These are phyloP conservation scores for Raddia distichophylla DNA, from an alignment of 176 grass and related monocot genomes.

Conservation along the genomic window DNA sequence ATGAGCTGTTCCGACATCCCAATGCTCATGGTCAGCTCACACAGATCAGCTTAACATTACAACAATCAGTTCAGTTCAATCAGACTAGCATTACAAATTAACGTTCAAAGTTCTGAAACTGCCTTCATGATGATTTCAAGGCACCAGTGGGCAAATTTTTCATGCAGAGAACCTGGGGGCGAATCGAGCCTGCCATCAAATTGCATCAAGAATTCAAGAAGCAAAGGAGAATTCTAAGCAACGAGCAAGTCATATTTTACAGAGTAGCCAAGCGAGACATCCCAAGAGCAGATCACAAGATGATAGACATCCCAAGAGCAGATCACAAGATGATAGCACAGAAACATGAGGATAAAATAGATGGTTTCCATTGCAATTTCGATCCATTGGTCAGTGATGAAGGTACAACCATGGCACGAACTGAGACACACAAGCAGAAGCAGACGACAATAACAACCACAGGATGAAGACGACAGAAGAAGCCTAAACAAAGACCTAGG, in stretches of 20 bases:
- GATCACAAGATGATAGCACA: no score
- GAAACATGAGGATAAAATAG: neutral
- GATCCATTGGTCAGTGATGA: no score
- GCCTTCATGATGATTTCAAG: conserved; percentile 45
- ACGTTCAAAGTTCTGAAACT: neutral
- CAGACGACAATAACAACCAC: neutral
- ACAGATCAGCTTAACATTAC: no score
- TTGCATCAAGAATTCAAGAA: no score
- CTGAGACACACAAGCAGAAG: neutral
- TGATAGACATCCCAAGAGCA: no score
- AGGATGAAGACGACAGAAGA: neutral
- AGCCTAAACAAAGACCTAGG: neutral
- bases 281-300: neutral
- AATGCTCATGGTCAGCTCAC: conserved; percentile 46
- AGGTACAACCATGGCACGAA: neutral
- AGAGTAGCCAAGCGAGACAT: neutral
- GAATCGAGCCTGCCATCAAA: no score
- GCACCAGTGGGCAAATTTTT: no score
- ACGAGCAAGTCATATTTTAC: neutral
- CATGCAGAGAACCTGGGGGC: no score
- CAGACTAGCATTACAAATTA: neutral
- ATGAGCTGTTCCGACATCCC: conserved; percentile 68
- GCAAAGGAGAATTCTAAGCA: neutral
- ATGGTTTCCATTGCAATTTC: conserved; percentile 1
- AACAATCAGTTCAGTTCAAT: no score